Conservation (phyloP, 2,329 filamentous ascomycete genomes). For the Geosmithia flava region DNA sequence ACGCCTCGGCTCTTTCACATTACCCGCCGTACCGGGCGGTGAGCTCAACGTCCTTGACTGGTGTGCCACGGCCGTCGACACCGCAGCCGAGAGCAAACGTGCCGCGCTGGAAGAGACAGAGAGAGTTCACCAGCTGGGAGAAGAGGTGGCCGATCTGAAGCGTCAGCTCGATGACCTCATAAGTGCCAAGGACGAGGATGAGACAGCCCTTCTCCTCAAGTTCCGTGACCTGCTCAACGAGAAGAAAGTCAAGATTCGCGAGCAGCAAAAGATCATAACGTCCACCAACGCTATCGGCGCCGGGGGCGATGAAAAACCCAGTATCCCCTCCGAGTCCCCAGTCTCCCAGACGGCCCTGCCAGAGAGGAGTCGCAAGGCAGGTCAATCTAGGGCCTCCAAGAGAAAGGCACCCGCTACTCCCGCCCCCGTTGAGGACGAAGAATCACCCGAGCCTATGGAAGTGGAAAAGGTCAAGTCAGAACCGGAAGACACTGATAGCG, state of each 20-base stretch:
- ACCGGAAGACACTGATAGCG: conserved; percentile 26
- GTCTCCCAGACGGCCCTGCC: conserved; percentile 6
- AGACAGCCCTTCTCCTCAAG: conserved; percentile 54
- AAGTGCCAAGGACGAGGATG: conserved; percentile 52
- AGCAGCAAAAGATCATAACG: conserved; percentile 53
- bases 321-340: conserved; percentile 8
- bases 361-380: conserved; percentile 14
- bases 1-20: conserved; percentile 53
- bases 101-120: conserved; percentile 28
- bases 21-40: conserved; percentile 35
- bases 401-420: conserved; percentile 30
- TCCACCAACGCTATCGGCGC: conserved; percentile 12
- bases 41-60: conserved; percentile 57
- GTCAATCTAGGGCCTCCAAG: conserved; percentile 31
- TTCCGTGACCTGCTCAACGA: conserved; percentile 61
- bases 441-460: conserved; percentile 34
- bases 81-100: conserved; percentile 29
- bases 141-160: conserved; percentile 44
- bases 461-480: conserved; percentile 24
- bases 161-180: conserved; percentile 54
- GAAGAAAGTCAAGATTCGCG: conserved; percentile 69
- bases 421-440: conserved; percentile 20
- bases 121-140: conserved; percentile 35
- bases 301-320: neutral
- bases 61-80: conserved; percentile 47